These are phyloP conservation scores for Ceratobasidium sp. DNA, from an alignment of 1,284 basidiomycete species.

Conservation along the genomic window DNA sequence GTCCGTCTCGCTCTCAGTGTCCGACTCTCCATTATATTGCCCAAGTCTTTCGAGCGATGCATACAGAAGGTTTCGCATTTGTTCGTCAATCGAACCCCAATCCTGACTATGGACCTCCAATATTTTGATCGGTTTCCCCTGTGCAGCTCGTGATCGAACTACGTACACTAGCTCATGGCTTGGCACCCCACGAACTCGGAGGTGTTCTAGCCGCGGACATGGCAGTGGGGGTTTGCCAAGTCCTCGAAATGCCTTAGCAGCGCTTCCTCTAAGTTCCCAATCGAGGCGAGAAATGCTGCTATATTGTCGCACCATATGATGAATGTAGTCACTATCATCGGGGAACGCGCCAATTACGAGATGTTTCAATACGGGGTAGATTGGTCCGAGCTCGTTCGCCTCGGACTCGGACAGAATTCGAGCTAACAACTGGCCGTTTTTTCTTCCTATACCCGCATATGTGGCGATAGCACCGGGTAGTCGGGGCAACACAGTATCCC, in stretches of 20 bases:
- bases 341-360: slow-evolving; percentile 6
- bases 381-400: neutral
- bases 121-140: slow-evolving; percentile 15
- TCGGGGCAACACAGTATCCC: neutral
- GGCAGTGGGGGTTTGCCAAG: neutral
- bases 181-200: slow-evolving; percentile 3
- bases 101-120: slow-evolving; percentile 4
- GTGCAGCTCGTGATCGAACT: neutral
- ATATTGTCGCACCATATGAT: neutral
- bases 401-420: neutral
- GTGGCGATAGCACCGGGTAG: neutral
- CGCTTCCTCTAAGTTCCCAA: neutral
- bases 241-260: neutral
- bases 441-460: neutral
- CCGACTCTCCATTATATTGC: neutral
- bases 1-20: no score
- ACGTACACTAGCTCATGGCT: neutral
- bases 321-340: neutral
- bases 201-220: slow-evolving; percentile 10
- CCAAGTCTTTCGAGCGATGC: neutral
- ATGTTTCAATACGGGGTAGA: slow-evolving; percentile 3
- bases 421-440: neutral
- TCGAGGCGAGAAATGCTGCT: neutral
- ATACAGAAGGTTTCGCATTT: neutral
- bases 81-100: neutral